Evolutionary conservation across 2,329 filamentous ascomycete genomes (phyloP).

Genomic region (Apiospora sp.): DNA sequence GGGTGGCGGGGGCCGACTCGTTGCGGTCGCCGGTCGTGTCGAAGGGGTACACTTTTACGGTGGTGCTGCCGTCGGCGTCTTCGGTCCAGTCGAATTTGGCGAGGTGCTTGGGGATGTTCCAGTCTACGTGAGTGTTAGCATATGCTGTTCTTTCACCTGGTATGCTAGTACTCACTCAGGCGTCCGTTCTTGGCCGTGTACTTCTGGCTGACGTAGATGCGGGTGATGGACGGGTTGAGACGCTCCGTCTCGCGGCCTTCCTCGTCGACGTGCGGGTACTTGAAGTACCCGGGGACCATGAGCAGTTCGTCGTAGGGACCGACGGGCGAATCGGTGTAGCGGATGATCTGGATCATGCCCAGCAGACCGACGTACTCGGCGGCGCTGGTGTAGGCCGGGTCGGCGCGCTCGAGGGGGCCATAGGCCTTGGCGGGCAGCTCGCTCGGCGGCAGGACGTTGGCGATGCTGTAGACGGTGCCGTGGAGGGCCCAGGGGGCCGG

Average conservation of each 20-base stretch:
- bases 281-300: conserved; percentile 40
- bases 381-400: neutral
- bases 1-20: conserved; percentile 25
- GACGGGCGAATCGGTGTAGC: conserved; percentile 42
- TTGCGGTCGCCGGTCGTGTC: conserved; percentile 25
- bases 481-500: conserved; percentile 22
- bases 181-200: conserved; percentile 43
- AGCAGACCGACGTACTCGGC: conserved; percentile 40
- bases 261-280: conserved; percentile 26
- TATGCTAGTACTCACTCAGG: conserved; percentile 23
- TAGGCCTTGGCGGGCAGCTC: conserved; percentile 32
- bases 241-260: conserved; percentile 13
- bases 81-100: conserved; percentile 41
- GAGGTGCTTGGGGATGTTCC: conserved; percentile 46
- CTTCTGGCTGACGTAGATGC: conserved; percentile 45
- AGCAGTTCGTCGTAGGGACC: conserved; percentile 45
- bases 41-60: conserved; percentile 36
- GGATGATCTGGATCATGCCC: conserved; percentile 41
- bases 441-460: conserved; percentile 29
- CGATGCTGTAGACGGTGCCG: conserved; percentile 27
- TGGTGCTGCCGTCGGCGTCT: conserved; percentile 29
- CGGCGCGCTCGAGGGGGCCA: conserved; percentile 23
- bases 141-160: too few species aligned
- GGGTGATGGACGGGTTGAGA: conserved; percentile 40
- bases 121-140: conserved; percentile 31